These are phyloP conservation scores for Lathyrus sativus DNA, from an alignment of 306 rosid species.

Conservation along the genomic window DNA sequence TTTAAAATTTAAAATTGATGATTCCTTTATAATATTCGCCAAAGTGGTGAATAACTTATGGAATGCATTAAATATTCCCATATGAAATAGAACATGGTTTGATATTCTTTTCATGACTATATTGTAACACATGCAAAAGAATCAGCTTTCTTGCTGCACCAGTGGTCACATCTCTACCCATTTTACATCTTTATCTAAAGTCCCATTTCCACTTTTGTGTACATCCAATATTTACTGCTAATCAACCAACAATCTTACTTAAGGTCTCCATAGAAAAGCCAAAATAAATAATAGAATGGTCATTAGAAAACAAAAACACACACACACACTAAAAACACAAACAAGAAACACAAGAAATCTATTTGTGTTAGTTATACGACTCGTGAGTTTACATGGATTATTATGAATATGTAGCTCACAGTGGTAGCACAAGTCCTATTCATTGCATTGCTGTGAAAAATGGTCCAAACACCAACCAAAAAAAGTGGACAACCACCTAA, in stretches of 20 bases:
- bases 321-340: too few species aligned
- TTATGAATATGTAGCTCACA: neutral
- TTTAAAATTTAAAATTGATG: too few species aligned
- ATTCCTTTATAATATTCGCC: too few species aligned
- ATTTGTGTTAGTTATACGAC: neutral
- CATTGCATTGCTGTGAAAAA: constrained; percentile 40
- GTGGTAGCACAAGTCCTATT: constrained; percentile 35
- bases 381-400: neutral
- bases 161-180: constrained; percentile 25
- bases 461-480: constrained; percentile 41
- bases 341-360: too few species aligned
- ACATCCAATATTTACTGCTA: constrained; percentile 2
- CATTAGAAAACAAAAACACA: neutral
- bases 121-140: constrained; percentile 3
- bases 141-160: constrained; percentile 27
- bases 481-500: constrained; percentile 44
- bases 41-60: too few species aligned
- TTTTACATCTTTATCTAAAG: constrained; percentile 22
- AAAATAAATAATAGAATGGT: neutral
- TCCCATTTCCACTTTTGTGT: constrained; percentile 32
- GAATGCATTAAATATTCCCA: too few species aligned
- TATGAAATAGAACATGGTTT: neutral
- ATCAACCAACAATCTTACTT: neutral
- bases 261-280: neutral
- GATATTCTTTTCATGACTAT: neutral